Percentiles rank a stretch among this genome's conserved stretches.
These are phyloP conservation scores for Moringa oleifera DNA, from an alignment of 345 rosid species.

Conservation along the genomic window DNA sequence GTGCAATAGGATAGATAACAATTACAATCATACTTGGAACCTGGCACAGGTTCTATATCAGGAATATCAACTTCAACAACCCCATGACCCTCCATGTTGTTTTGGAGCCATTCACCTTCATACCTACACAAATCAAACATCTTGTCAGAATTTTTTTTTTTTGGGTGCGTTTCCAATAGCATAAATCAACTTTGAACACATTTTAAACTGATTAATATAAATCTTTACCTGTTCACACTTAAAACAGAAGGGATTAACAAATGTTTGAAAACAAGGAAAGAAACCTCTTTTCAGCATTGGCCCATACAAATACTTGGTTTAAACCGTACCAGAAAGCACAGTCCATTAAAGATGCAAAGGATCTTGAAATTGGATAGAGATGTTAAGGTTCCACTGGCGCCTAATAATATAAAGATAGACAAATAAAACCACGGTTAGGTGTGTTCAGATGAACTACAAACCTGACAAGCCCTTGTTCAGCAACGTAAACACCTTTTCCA, in stretches of 20 bases:
- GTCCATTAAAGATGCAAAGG: neutral
- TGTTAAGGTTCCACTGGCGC: neutral
- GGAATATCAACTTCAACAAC: slow-evolving; percentile 91
- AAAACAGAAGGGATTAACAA: neutral
- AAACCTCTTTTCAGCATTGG: neutral
- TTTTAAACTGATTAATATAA: neutral
- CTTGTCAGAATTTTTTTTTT: neutral
- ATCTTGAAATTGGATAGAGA: neutral
- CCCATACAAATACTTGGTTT: neutral
- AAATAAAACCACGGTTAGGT: slow-evolving; percentile 1
- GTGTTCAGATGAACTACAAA: slow-evolving; percentile 8
- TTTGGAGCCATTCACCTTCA: slow-evolving; percentile 97
- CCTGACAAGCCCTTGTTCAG: slow-evolving; percentile 82
- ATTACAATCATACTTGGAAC: slow-evolving; percentile 79
- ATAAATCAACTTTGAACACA: neutral
- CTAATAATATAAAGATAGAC: neutral
- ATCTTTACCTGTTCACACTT: neutral
- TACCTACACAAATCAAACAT: slow-evolving; percentile 40
- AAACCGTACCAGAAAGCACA: neutral
- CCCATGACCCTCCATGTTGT: slow-evolving; percentile 85
- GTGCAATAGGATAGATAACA: slow-evolving; percentile 11
- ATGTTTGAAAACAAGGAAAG: neutral
- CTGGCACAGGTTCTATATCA: slow-evolving; percentile 82
- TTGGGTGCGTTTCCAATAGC: neutral
- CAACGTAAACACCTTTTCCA: slow-evolving; percentile 90